Conservation (phyloP, 345 rosid species). For the Linum usitatissimum region DNA sequence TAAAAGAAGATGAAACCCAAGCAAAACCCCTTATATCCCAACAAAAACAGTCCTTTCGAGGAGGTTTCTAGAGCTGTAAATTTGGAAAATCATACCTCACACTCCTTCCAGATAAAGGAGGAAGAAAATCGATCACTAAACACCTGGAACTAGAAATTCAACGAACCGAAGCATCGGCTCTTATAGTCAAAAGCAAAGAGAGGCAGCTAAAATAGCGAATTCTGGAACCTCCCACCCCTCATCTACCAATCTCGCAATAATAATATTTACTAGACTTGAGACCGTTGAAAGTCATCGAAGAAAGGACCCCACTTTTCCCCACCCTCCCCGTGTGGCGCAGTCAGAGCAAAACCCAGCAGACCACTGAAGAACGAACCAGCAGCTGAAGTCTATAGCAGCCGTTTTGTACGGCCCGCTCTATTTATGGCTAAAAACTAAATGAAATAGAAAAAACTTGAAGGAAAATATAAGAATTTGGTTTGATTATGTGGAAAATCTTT, state of each 20-base stretch:
- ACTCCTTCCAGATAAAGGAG: neutral
- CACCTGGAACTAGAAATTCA: neutral
- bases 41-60: neutral
- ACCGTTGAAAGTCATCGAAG: neutral
- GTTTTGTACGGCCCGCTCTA: neutral
- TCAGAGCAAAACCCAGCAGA: neutral
- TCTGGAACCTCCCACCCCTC: neutral
- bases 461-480: neutral
- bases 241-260: neutral
- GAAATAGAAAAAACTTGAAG: too few relatives aligned
- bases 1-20: neutral
- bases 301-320: neutral
- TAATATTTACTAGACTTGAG: neutral
- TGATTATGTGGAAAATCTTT: neutral
- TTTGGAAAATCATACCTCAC: neutral
- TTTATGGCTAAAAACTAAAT: too few relatives aligned
- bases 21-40: neutral
- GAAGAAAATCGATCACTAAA: neutral
- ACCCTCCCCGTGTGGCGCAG: neutral
- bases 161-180: neutral
- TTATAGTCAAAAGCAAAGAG: neutral
- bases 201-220: neutral
- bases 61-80: neutral
- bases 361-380: neutral
- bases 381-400: neutral